phyloP scores from a whole-genome alignment of 371 early-diverging fungal genomes.

The Mucor mucedo region DNA sequence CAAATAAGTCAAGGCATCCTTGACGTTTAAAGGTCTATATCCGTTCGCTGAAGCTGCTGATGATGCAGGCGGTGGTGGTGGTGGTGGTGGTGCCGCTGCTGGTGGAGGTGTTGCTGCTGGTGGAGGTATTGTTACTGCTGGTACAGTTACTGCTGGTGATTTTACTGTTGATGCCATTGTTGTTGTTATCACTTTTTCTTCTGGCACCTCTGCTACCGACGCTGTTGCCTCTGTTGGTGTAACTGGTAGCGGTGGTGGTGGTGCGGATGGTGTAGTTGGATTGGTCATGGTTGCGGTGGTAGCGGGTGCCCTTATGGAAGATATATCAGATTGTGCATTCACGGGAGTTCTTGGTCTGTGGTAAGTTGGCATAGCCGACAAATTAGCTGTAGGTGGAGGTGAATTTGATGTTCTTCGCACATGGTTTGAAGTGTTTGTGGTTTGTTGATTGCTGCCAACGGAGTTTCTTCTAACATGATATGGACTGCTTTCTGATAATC shows the following conservation, averaged over 20 bases:
- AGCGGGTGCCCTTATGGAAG: not conserved
- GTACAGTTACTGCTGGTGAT: too few species aligned
- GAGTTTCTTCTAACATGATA: constrained; percentile 13
- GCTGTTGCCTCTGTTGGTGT: too few species aligned
- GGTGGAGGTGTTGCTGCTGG: not conserved
- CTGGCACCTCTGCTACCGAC: too few species aligned
- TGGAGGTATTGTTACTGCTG: not conserved
- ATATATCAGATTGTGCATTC: not conserved
- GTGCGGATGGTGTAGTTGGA: not conserved
- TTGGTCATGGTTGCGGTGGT: too few species aligned
- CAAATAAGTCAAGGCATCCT: constrained; percentile 96
- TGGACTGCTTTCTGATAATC: constrained; percentile 23
- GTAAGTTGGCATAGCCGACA: constrained; percentile 8
- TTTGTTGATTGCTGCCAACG: constrained; percentile 1
- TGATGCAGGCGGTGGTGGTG: not conserved
- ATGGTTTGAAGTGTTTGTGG: not conserved
- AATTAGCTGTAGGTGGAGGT: not conserved
- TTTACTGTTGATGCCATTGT: too few species aligned
- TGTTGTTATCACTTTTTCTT: too few species aligned
- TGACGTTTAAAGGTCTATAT: constrained; percentile 61
- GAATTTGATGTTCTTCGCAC: not conserved
- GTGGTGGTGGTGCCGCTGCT: not conserved
- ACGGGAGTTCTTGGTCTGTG: constrained; percentile 14
- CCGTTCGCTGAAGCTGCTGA: constrained; percentile 7
- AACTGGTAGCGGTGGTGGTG: constrained; percentile 1